These are phyloP conservation scores for Melanopsichium pennsylvanicum DNA, from an alignment of 1,284 basidiomycete species.

Conservation along the genomic window DNA sequence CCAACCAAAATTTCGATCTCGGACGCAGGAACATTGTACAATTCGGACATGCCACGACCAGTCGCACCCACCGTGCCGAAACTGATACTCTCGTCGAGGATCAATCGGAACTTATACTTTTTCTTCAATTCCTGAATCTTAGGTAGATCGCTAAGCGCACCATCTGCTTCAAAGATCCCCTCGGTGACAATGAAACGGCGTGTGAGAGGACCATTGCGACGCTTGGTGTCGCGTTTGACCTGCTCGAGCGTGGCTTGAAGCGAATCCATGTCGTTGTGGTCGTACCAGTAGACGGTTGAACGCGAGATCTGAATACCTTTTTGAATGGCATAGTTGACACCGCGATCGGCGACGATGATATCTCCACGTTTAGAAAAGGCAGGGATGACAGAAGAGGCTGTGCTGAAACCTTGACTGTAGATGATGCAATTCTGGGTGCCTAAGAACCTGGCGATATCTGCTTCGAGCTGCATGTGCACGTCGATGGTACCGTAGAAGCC, in stretches of 20 bases:
- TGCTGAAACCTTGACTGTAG: conserved; percentile 93
- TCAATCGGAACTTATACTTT: conserved; percentile 93
- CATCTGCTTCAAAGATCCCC: conserved; percentile 95
- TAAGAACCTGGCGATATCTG: conserved; percentile 87
- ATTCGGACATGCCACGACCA: conserved; percentile 90
- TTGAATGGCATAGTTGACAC: conserved; percentile 92
- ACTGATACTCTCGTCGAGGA: conserved; percentile 92
- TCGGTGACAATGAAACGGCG: conserved; percentile 96
- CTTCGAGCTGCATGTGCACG: conserved; percentile 88
- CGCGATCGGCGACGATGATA: conserved; percentile 95
- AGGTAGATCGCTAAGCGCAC: conserved; percentile 87
- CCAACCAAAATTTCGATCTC: conserved; percentile 74
- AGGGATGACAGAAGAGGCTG: conserved; percentile 91
- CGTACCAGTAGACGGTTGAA: conserved; percentile 89
- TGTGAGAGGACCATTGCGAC: conserved; percentile 81
- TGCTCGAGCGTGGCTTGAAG: conserved; percentile 85
- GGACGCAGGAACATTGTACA: conserved; percentile 80
- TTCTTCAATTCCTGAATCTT: conserved; percentile 91
- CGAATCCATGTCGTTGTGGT: conserved; percentile 91
- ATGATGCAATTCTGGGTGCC: conserved; percentile 88
- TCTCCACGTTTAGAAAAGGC: conserved; percentile 98
- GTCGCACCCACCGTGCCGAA: conserved; percentile 92
- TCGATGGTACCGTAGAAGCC: conserved; percentile 98
- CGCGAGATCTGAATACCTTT: conserved; percentile 97
- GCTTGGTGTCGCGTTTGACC: conserved; percentile 85